Evolutionary conservation across 2,329 filamentous ascomycete genomes (phyloP).

Genomic region (Pseudogymnoascus sp.): DNA sequence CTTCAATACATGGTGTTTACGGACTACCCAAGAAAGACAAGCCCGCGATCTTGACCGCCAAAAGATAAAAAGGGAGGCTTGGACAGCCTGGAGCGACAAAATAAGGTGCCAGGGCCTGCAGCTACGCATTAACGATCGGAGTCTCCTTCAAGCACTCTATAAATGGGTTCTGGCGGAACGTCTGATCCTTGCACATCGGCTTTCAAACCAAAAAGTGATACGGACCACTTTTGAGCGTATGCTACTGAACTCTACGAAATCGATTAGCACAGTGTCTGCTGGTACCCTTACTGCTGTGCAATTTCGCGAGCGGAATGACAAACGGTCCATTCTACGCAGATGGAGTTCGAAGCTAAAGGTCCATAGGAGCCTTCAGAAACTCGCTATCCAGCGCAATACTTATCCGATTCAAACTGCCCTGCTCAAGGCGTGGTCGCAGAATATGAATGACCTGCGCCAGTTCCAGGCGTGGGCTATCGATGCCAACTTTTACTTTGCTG

Average conservation of each 20-base stretch:
- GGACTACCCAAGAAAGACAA: conserved; percentile 34
- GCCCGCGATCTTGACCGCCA: conserved; percentile 42
- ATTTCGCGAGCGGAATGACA: conserved; percentile 18
- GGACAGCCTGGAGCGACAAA: conserved; percentile 54
- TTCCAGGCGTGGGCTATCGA: conserved; percentile 20
- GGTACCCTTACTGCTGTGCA: conserved; percentile 20
- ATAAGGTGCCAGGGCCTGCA: conserved; percentile 45
- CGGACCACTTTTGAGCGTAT: conserved; percentile 32
- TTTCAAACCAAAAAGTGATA: conserved; percentile 33
- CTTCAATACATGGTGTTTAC: conserved; percentile 42
- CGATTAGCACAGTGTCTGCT: conserved; percentile 18
- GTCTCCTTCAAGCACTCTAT: conserved; percentile 48
- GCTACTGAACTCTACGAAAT: conserved; percentile 30
- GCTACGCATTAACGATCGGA: conserved; percentile 45
- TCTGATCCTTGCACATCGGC: conserved; percentile 31
- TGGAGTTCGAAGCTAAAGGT: conserved; percentile 20
- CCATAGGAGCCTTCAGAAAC: conserved; percentile 16
- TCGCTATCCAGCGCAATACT: conserved; percentile 17
- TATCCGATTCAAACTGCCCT: conserved; percentile 16
- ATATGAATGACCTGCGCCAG: conserved; percentile 17
- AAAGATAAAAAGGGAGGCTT: conserved; percentile 48
- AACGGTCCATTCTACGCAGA: conserved; percentile 17
- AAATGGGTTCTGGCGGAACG: conserved; percentile 51
- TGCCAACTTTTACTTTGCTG: conserved; percentile 25
- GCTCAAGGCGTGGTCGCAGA: conserved; percentile 18